phyloP scores from a whole-genome alignment of 768 basidiomycete genomes.

The Trametes gibbosa region DNA sequence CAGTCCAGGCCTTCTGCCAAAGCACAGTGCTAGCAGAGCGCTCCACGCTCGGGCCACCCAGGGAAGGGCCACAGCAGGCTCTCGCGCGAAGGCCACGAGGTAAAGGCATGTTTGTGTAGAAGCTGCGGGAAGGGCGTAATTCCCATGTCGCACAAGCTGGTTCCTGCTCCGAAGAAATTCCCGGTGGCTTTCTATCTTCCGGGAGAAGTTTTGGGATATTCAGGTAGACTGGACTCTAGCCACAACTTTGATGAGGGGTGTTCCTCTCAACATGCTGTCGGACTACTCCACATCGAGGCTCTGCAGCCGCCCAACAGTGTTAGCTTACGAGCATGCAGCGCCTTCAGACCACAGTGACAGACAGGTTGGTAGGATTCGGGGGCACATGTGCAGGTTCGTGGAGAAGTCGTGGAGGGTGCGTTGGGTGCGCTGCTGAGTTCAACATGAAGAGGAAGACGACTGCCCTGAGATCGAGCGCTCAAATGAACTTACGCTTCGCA shows the following conservation, averaged over 20 bases:
- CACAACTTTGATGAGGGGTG: background rate
- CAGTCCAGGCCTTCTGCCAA: conserved; percentile 14
- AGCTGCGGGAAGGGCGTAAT: conserved; percentile 5
- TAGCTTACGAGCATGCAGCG: too few species aligned
- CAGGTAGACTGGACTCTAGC: background rate
- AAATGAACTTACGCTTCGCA: background rate
- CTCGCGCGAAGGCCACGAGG: conserved; percentile 22
- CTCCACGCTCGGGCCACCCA: conserved; percentile 11
- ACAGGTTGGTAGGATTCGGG: too few species aligned
- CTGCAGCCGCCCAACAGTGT: too few species aligned
- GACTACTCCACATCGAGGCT: too few species aligned
- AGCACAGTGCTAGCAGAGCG: background rate
- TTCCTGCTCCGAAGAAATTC: conserved; percentile 18
- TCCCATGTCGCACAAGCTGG: conserved; percentile 8
- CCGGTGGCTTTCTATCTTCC: conserved; percentile 4
- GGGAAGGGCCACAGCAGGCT: background rate
- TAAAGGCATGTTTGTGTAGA: conserved; percentile 19
- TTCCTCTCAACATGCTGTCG: background rate
- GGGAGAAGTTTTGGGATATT: conserved; percentile 5
- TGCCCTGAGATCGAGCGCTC: background rate
- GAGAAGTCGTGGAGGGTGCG: background rate
- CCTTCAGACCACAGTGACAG: too few species aligned
- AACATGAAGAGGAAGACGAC: background rate
- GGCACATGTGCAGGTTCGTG: background rate
- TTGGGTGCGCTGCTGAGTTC: background rate